Conservation (phyloP, 116 monocot species). For the Trichopus zeylanicus region DNA sequence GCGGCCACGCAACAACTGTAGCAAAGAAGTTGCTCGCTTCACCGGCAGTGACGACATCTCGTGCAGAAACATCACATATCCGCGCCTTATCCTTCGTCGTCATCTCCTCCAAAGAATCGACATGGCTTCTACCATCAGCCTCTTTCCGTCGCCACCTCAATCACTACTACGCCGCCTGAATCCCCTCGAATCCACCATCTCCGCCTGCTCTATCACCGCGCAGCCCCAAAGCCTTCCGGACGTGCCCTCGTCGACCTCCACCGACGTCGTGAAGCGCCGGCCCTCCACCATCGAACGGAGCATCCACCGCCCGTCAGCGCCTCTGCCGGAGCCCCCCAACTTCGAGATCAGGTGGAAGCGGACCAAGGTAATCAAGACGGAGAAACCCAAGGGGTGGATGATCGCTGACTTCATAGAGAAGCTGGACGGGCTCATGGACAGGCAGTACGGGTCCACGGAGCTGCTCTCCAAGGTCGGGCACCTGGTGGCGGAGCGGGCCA, state of each 20-base stretch:
- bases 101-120: too few species aligned
- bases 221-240: not conserved
- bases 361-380: conserved; percentile 47
- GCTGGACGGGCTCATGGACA: conserved; percentile 54
- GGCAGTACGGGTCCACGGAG: conserved; percentile 57
- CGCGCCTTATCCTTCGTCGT: too few species aligned
- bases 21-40: too few species aligned
- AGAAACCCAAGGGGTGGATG: conserved; percentile 67
- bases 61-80: too few species aligned
- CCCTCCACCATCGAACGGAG: conserved; percentile 26
- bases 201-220: not conserved
- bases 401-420: conserved; percentile 77
- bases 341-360: conserved; percentile 83
- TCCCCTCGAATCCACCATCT: too few species aligned
- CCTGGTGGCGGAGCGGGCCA: conserved; percentile 64
- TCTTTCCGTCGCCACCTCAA: too few species aligned
- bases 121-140: too few species aligned
- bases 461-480: conserved; percentile 59
- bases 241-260: not conserved
- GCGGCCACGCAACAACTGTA: too few species aligned
- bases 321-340: conserved; percentile 65
- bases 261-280: conserved; percentile 5
- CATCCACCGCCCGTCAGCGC: conserved; percentile 5
- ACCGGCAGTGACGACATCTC: too few species aligned
- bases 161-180: too few species aligned